Percentiles rank a stretch among this genome's conserved stretches.
Evolutionary conservation across 169 alveolate genomes (phyloP).

Genomic region (Plasmodium coatneyi): DNA sequence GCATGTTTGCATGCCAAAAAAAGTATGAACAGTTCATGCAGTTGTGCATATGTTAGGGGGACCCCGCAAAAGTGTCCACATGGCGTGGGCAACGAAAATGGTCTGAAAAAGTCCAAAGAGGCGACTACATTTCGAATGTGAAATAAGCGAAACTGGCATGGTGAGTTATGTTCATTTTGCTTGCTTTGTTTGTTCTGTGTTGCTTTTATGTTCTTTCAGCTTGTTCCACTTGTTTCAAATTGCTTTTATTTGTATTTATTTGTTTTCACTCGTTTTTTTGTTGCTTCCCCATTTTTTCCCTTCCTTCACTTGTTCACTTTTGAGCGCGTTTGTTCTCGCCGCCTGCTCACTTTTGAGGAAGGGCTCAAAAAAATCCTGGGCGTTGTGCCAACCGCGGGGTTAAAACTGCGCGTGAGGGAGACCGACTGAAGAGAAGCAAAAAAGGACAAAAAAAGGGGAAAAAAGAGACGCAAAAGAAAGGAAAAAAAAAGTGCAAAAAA

Average conservation of each 20-base stretch:
- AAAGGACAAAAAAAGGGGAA: background rate
- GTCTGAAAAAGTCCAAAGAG: background rate
- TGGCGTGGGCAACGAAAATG: background rate
- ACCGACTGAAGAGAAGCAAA: background rate
- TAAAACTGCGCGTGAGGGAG: background rate
- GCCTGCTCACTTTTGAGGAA: background rate
- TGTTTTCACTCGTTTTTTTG: background rate
- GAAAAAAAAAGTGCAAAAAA: background rate
- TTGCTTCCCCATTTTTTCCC: background rate
- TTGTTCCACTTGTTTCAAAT: background rate
- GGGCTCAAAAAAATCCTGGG: background rate
- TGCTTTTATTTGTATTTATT: background rate
- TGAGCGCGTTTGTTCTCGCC: background rate
- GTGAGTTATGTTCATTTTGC: background rate
- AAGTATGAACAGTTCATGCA: background rate
- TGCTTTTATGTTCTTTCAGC: background rate
- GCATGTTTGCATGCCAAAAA: slow-evolving; percentile 46
- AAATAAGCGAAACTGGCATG: background rate
- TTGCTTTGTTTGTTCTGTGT: background rate
- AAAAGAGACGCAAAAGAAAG: no score
- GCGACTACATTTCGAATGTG: background rate
- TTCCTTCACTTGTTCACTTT: background rate
- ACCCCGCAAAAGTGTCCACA: background rate
- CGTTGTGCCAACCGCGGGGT: background rate
- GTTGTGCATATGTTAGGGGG: background rate